A percentile compares a stretch with the other conserved stretches of the same genome.
phyloP scores from a whole-genome alignment of 257 asterid genomes.

The Solanum appendiculatum region DNA sequence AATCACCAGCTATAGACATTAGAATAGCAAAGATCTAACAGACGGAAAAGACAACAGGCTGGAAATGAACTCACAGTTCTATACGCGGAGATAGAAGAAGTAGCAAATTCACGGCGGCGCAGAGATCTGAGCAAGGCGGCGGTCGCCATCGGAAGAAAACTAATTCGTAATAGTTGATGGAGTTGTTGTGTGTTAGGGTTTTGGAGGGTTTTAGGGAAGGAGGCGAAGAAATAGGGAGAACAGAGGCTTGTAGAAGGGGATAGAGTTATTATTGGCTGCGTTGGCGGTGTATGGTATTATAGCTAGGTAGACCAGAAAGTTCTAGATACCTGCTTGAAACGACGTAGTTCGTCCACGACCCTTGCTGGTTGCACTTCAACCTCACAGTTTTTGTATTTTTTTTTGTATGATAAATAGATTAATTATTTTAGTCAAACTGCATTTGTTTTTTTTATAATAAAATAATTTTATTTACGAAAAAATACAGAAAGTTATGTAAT shows the following conservation, averaged over 20 bases:
- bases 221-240: background rate
- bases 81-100: slow-evolving; percentile 31
- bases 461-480: background rate
- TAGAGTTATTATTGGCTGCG: background rate
- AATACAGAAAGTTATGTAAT: background rate
- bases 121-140: slow-evolving; percentile 49
- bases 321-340: background rate
- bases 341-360: background rate
- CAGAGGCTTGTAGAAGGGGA: background rate
- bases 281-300: background rate
- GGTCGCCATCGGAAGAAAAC: slow-evolving; percentile 31
- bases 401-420: background rate
- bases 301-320: background rate
- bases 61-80: slow-evolving; percentile 19
- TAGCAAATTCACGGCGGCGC: slow-evolving; percentile 50
- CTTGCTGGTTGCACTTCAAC: background rate
- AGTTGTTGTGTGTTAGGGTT: slow-evolving; percentile 9
- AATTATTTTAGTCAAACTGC: no score
- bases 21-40: background rate
- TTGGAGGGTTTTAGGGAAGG: slow-evolving; percentile 26
- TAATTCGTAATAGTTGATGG: background rate
- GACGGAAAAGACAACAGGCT: background rate
- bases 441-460: no score
- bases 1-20: background rate
- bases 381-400: background rate